Percentiles rank a stretch among this genome's conserved stretches.
These are phyloP conservation scores for Acanthamoeba royreba DNA, from an alignment of 208 protist genomes.

Conservation along the genomic window DNA sequence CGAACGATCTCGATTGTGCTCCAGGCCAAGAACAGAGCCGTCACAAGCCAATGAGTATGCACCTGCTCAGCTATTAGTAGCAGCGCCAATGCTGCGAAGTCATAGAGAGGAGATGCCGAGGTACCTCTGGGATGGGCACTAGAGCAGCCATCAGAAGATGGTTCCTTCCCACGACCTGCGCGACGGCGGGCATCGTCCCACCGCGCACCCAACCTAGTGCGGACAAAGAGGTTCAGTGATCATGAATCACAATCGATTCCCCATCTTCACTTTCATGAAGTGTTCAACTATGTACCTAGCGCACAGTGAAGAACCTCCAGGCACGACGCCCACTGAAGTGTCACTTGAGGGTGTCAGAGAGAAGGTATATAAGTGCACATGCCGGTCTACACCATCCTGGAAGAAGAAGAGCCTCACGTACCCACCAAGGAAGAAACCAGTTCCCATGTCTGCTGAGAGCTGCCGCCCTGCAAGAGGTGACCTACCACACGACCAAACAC, in stretches of 20 bases:
- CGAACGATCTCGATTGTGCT: background rate
- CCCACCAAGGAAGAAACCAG: background rate
- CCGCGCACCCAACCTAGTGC: background rate
- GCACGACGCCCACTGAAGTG: background rate
- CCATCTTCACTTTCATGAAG: background rate
- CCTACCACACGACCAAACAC: background rate
- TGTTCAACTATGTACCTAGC: background rate
- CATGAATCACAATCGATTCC: too few species aligned
- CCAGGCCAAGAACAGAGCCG: background rate
- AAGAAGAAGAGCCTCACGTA: background rate
- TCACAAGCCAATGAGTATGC: background rate
- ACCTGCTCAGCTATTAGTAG: background rate
- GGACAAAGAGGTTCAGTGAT: background rate
- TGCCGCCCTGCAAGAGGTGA: background rate
- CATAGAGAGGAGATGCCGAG: background rate
- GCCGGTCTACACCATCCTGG: background rate
- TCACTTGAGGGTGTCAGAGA: background rate
- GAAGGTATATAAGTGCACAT: background rate
- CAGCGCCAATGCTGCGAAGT: background rate
- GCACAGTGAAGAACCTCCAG: background rate
- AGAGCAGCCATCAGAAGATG: background rate
- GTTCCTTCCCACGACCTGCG: background rate
- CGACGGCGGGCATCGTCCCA: background rate
- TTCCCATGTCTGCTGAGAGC: background rate
- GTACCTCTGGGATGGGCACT: background rate